Evolutionary conservation across 345 rosid genomes (phyloP).

Genomic region (Nasturtium officinale): DNA sequence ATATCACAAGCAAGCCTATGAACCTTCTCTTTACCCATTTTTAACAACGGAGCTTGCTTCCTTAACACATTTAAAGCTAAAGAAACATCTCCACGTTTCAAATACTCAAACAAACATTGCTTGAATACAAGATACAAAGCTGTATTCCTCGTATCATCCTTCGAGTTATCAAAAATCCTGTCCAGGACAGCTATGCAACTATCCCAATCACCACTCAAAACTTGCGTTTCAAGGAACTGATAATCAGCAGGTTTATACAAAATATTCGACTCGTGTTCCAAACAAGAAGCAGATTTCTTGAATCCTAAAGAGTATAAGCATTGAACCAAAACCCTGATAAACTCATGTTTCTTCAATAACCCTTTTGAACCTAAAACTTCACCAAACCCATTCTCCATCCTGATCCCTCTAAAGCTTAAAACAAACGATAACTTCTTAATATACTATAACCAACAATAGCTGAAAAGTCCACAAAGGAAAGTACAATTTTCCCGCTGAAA

Average conservation of each 20-base stretch:
- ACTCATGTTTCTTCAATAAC: constrained; percentile 62
- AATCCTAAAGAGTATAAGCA: constrained; percentile 76
- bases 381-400: constrained; percentile 56
- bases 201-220: constrained; percentile 71
- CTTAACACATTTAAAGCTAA: constrained; percentile 59
- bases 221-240: constrained; percentile 61
- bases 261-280: constrained; percentile 70
- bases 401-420: constrained; percentile 12
- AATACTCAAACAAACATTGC: constrained; percentile 69
- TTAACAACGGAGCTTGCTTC: constrained; percentile 57
- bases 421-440: not conserved
- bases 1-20: constrained; percentile 60
- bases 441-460: too few relatives aligned
- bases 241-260: constrained; percentile 51
- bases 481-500: constrained; percentile 41
- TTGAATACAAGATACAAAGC: constrained; percentile 67
- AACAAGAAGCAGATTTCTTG: constrained; percentile 62
- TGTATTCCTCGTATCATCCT: constrained; percentile 53
- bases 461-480: constrained; percentile 25
- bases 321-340: constrained; percentile 67
- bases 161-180: constrained; percentile 43
- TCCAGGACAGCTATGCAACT: constrained; percentile 53
- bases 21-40: constrained; percentile 58
- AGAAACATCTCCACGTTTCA: constrained; percentile 59
- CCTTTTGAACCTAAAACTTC: constrained; percentile 62